phyloP scores from a whole-genome alignment of 345 rosid genomes.

The Clarkia xantiana region DNA sequence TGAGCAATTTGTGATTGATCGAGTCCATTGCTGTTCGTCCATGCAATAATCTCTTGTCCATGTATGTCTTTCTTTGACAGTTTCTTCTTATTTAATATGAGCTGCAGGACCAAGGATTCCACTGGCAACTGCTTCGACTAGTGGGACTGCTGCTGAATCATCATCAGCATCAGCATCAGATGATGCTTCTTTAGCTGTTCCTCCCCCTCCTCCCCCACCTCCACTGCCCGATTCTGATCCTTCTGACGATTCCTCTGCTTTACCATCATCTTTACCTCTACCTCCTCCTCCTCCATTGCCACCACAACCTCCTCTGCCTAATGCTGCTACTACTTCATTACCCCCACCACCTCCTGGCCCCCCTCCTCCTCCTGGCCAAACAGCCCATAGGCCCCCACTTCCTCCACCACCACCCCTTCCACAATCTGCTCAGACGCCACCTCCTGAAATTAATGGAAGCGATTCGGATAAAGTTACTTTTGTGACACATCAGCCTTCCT shows the following conservation, averaged over 20 bases:
- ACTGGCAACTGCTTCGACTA: constrained; percentile 46
- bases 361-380: constrained; percentile 92
- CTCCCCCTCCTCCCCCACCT: constrained; percentile 63
- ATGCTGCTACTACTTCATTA: constrained; percentile 27
- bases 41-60: not conserved
- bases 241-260: constrained; percentile 27
- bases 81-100: constrained; percentile 6
- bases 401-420: constrained; percentile 61
- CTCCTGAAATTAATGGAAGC: constrained; percentile 36
- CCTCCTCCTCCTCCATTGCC: constrained; percentile 94
- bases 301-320: constrained; percentile 32
- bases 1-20: no score
- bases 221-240: constrained; percentile 47
- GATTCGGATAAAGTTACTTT: constrained; percentile 28
- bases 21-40: no score
- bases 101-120: constrained; percentile 72
- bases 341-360: constrained; percentile 56
- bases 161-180: constrained; percentile 46
- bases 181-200: constrained; percentile 39
- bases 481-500: constrained; percentile 27
- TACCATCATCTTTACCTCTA: constrained; percentile 51
- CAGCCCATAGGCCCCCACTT: constrained; percentile 37
- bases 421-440: constrained; percentile 43
- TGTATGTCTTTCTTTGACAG: not conserved
- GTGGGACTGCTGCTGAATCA: constrained; percentile 43